A percentile compares a stretch with the other conserved stretches of the same genome.
Evolutionary conservation across 345 rosid genomes (phyloP).

Genomic region (Citrus trifoliata): DNA sequence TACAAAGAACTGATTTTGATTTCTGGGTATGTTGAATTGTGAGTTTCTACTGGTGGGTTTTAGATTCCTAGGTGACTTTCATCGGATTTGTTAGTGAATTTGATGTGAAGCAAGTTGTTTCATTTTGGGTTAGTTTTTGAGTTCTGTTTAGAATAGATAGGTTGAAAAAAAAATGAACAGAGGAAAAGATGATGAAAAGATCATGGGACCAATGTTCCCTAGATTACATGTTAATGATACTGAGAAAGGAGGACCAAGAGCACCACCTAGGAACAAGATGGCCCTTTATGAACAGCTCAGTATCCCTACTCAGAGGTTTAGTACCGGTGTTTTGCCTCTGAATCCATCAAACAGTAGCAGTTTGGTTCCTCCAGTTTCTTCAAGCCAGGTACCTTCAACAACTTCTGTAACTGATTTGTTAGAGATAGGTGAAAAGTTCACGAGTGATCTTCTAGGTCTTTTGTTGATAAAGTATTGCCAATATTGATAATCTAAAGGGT

Average conservation of each 20-base stretch:
- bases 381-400: slow-evolving; percentile 52
- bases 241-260: slow-evolving; percentile 90
- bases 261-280: slow-evolving; percentile 99
- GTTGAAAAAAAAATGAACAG: slow-evolving; percentile 52
- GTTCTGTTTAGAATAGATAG: not conserved
- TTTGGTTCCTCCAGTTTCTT: slow-evolving; percentile 46
- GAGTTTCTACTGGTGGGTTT: slow-evolving; percentile 2
- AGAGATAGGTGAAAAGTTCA: slow-evolving; percentile 2
- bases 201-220: slow-evolving; percentile 81
- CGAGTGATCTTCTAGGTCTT: not conserved
- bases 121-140: slow-evolving; percentile 14
- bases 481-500: not conserved
- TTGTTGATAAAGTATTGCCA: not conserved
- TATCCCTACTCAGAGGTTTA: slow-evolving; percentile 79
- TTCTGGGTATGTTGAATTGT: not conserved
- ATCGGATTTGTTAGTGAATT: slow-evolving; percentile 8
- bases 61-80: slow-evolving; percentile 6
- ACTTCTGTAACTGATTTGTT: not conserved
- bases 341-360: slow-evolving; percentile 26
- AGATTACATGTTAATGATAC: slow-evolving; percentile 90
- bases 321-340: slow-evolving; percentile 33
- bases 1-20: not conserved
- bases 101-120: not conserved
- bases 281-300: slow-evolving; percentile 95
- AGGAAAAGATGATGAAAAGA: slow-evolving; percentile 70